Percentiles rank a stretch among this genome's conserved stretches.
Conservation (phyloP, 129 eudicot genomes). For the Escallonia rubra region DNA sequence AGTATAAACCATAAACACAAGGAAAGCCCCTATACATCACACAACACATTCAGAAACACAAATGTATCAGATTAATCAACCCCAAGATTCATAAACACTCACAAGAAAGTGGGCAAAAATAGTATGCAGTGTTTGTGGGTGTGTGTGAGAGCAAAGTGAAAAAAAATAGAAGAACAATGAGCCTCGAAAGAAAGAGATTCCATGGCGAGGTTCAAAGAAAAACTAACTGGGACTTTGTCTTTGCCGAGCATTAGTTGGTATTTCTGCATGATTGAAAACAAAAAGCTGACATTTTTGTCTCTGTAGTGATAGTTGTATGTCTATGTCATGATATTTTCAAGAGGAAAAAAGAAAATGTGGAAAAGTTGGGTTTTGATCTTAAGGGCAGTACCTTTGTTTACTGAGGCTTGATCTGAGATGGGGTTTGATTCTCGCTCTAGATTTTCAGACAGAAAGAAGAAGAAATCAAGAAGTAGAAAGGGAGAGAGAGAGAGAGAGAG, state of each 20-base stretch:
- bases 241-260: constrained; percentile 20
- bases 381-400: too few species aligned
- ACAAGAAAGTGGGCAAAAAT: not conserved
- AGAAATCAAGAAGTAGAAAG: constrained; percentile 4
- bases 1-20: not conserved
- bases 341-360: not conserved
- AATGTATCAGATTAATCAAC: not conserved
- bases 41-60: not conserved
- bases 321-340: constrained; percentile 11
- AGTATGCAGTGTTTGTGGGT: not conserved
- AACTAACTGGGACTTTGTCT: constrained; percentile 26
- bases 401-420: constrained; percentile 5
- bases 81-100: not conserved
- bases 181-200: constrained; percentile 27
- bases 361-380: too few species aligned
- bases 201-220: constrained; percentile 20
- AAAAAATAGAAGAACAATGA: constrained; percentile 15
- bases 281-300: constrained; percentile 32
- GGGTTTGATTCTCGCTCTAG: constrained; percentile 31
- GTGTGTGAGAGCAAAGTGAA: too few species aligned
- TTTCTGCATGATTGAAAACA: constrained; percentile 1
- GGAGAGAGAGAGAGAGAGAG: constrained; percentile 20
- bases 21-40: not conserved
- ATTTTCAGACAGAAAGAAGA: constrained; percentile 20
- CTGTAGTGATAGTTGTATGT: constrained; percentile 14